Evolutionary conservation across 2,329 filamentous ascomycete genomes (phyloP), one percentile per base, ranked within the genome.

Genomic region (Venturia aucupariae): DNA sequence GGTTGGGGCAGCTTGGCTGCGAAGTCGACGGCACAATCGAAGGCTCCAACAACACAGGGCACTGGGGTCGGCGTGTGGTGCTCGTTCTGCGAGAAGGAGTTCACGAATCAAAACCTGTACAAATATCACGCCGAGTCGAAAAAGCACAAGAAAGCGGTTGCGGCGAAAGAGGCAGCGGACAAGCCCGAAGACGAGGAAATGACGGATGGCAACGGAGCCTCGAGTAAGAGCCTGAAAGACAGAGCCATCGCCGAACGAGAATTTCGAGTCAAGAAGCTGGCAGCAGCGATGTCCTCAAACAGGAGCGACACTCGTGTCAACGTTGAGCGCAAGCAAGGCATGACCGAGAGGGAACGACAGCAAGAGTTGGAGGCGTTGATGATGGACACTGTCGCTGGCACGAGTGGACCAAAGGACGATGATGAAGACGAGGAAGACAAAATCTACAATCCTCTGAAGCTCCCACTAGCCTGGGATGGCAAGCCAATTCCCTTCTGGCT

Each of bases 401-500:
- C 22, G 60, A 42, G 44, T 22, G 57, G 61, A n/a, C 30, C 54
- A 7, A 55, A 57, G 10, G 73, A 91, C 17, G 89, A 86, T 46
- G 75, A 75, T 4, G 67, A 75, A 8, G 71, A 67, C 54, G 73
- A 71, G 62, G 90, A 93, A 54, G 92, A 96, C 68, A 92, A 87
- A 73, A 90, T 97, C 66, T 97, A 97, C 81, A 99, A 99, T 75
- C 94, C 94, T 0, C 83, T 99, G 68, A 99, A 99, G 74, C 82
- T 99, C 1, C 94, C 94, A 0, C 82, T 99, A 8, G 93, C 91
- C 2, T 99, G 95, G 95, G 94, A 99, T 69, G 94, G 95, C 70
- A 99, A 99, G 74, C 94, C 95, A 0, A 99, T 99, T 70, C 94
- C 95, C 0, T 99, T 94, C 80, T 99, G 94, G 94, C 83, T 99